Percentiles rank a stretch among this genome's conserved stretches.
phyloP scores from a whole-genome alignment of 2,329 filamentous ascomycete genomes.

The Basipetospora chlamydospora region DNA sequence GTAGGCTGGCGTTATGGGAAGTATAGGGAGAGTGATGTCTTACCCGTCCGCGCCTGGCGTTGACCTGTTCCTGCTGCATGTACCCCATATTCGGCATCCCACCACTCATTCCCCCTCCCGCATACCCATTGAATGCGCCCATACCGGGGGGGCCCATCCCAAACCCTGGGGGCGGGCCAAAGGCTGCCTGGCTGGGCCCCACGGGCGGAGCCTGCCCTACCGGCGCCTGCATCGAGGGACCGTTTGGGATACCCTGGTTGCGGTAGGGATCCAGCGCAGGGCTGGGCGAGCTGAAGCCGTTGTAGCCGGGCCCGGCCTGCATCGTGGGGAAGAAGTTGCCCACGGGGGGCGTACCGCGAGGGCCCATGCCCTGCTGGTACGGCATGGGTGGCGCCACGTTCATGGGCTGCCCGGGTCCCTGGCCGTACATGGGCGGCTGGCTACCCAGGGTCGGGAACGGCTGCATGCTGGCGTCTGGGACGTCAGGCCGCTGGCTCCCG shows the following conservation, averaged over 20 bases:
- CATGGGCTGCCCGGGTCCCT: conserved; percentile 24
- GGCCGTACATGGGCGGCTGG: conserved; percentile 37
- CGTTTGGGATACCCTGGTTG: conserved; percentile 18
- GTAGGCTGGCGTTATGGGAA: no score
- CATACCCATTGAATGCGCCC: conserved; percentile 30
- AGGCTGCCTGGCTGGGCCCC: conserved; percentile 13
- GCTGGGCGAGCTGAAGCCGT: conserved; percentile 33
- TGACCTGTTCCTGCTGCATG: conserved; percentile 41
- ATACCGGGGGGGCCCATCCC: conserved; percentile 21
- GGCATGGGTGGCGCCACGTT: conserved; percentile 41
- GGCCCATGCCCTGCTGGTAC: conserved; percentile 45
- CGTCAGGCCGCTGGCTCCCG: conserved; percentile 35
- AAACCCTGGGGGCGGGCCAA: conserved; percentile 33
- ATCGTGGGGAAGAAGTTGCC: conserved; percentile 42
- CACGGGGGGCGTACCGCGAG: conserved; percentile 36
- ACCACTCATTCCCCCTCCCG: conserved; percentile 23
- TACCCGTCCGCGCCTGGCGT: conserved; percentile 44
- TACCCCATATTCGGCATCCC: conserved; percentile 36
- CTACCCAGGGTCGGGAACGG: conserved; percentile 36
- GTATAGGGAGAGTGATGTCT: conserved; percentile 12
- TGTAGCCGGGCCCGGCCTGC: conserved; percentile 35
- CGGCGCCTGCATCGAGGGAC: conserved; percentile 25
- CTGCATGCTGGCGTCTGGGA: conserved; percentile 21
- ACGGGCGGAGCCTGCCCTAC: conserved; percentile 32
- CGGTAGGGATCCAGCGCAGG: conserved; percentile 42